A percentile compares a stretch with the other conserved stretches of the same genome.
These are phyloP conservation scores for Lagenaria siceraria DNA, from an alignment of 306 rosid species.

Conservation along the genomic window DNA sequence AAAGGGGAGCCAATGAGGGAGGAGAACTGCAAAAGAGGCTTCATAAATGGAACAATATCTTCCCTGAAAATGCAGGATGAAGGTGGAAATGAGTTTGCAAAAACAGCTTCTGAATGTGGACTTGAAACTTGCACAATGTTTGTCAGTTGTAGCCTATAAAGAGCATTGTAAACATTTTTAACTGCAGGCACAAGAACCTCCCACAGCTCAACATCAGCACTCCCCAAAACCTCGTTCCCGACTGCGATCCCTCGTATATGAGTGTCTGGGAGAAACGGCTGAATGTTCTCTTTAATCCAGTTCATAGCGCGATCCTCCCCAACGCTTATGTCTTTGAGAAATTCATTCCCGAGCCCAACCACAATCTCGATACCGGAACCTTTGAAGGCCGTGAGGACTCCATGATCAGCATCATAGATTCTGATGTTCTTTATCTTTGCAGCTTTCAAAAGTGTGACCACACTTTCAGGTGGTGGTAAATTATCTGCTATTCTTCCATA, in stretches of 20 bases:
- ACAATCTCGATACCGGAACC: slow-evolving; percentile 61
- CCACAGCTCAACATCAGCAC: slow-evolving; percentile 31
- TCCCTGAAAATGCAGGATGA: slow-evolving; percentile 67
- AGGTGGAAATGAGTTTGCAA: slow-evolving; percentile 77
- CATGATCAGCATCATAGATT: slow-evolving; percentile 60
- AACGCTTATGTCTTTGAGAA: slow-evolving; percentile 38
- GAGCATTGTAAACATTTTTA: slow-evolving; percentile 55
- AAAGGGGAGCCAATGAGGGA: slow-evolving; percentile 63
- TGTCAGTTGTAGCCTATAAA: slow-evolving; percentile 31
- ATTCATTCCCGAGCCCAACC: slow-evolving; percentile 43
- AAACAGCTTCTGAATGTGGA: slow-evolving; percentile 92
- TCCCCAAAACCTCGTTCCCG: slow-evolving; percentile 81
- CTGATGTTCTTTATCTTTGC: slow-evolving; percentile 62
- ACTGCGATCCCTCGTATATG: slow-evolving; percentile 60
- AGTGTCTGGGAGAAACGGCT: slow-evolving; percentile 67
- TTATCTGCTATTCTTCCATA: slow-evolving; percentile 79
- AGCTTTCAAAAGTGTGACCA: slow-evolving; percentile 80
- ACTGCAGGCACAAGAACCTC: slow-evolving; percentile 66
- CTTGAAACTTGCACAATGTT: slow-evolving; percentile 52
- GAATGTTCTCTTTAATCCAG: slow-evolving; percentile 79
- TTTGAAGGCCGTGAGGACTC: slow-evolving; percentile 64
- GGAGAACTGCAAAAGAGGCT: slow-evolving; percentile 69
- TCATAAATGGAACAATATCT: slow-evolving; percentile 50
- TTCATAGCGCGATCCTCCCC: slow-evolving; percentile 73
- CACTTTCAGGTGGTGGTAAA: slow-evolving; percentile 60